Evolutionary conservation across 441 rosid genomes (phyloP), one percentile per base, ranked within the genome.

Genomic region (Lepidium campestre): DNA sequence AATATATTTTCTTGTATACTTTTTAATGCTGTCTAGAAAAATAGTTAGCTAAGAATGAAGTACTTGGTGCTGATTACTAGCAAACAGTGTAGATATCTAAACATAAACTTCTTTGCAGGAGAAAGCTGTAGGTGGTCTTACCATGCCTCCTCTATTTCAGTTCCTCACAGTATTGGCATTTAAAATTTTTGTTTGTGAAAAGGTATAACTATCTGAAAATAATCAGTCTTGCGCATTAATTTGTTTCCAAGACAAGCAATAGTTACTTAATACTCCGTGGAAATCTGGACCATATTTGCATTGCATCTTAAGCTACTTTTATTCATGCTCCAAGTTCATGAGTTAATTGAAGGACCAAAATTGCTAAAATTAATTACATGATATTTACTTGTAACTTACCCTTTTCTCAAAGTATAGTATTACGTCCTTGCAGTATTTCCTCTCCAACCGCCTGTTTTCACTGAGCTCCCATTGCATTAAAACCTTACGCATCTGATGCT

Each of bases 131-230:
- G 89, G 83, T 57, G 92, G 83, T 67, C 68, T 89, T 71, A 90
- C 89, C 23, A 87, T 92, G 98, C 96, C 98, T 67, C 91, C 93
- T 13, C 87, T 89, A 17, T 92, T 92, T 79, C 98, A 88, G 67
- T 92, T 92, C 79, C 91, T 92, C 61, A 83, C 95, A 19, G 77
- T 89, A 39, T 76, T 92, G 81, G 98, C 95, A 37, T 86, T 89
- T 78, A 92, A 85, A 73, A 83, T 92, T 62, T 92, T 92, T 76
- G 72, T 81, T 56, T 56, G 77, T 50, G 96, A 92, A 76, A 82
- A 85, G 96, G 98, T 89, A 74, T 23, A 77, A 15, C 7, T 46
- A 29, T 19, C 35, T 13, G 58, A 29, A 46, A 59, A 45, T 42
- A 19, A 23, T 53, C 4, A 62, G 34, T 18, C 57, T 60, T 46